These are phyloP conservation scores for Kwoniella mangroviensis DNA, from an alignment of 768 basidiomycete species.

Conservation along the genomic window DNA sequence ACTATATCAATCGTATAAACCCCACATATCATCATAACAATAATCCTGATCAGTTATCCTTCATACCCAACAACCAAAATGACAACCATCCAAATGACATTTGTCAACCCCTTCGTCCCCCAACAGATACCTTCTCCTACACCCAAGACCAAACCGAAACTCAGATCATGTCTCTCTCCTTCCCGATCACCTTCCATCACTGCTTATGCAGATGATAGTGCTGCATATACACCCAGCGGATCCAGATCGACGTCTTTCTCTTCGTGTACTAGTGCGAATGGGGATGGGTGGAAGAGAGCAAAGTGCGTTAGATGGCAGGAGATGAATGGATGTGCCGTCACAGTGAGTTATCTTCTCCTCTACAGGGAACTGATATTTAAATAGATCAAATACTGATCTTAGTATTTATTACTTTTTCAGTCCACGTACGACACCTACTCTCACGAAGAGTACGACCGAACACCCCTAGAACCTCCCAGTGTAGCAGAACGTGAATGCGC, in stretches of 20 bases:
- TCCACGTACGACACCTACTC: constrained; percentile 61
- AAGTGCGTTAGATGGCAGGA: constrained; percentile 50
- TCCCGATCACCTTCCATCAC: constrained; percentile 14
- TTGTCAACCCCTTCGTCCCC: neutral
- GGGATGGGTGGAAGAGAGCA: constrained; percentile 33
- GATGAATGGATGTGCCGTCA: constrained; percentile 38
- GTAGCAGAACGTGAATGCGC: constrained; percentile 67
- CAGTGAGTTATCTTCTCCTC: constrained; percentile 30
- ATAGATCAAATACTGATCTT: neutral
- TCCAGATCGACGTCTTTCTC: constrained; percentile 40
- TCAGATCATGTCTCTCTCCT: constrained; percentile 29
- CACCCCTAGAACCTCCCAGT: constrained; percentile 68
- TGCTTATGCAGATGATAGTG: neutral
- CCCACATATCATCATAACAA: neutral
- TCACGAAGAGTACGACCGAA: constrained; percentile 70
- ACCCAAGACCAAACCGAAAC: constrained; percentile 3
- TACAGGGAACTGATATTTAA: too few species aligned
- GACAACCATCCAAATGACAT: constrained; percentile 2
- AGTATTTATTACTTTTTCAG: constrained; percentile 25
- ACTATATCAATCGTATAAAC: constrained; percentile 5
- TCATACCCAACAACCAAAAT: constrained; percentile 1
- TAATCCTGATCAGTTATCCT: neutral
- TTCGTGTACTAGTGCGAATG: constrained; percentile 21
- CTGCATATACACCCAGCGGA: constrained; percentile 13
- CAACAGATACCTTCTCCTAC: too few species aligned